phyloP scores from a whole-genome alignment of 257 asterid genomes.

The Asclepias syriaca region DNA sequence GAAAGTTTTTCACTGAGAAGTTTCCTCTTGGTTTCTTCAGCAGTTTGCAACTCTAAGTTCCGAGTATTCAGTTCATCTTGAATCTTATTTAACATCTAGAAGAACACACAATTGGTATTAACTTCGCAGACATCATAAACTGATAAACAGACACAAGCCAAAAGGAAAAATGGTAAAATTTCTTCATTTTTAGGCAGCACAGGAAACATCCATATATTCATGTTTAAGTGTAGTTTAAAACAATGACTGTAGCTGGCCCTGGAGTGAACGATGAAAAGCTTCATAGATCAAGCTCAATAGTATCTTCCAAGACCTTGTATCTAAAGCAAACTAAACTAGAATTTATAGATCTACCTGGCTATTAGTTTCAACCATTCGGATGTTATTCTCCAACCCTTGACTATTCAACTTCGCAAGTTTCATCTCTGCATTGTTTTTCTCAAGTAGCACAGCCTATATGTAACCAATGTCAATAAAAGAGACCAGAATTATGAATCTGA shows the following conservation, averaged over 20 bases:
- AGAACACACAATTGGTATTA: neutral
- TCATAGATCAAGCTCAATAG: neutral
- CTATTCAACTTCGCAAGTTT: slow-evolving; percentile 57
- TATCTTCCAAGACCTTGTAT: neutral
- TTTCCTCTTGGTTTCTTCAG: slow-evolving; percentile 72
- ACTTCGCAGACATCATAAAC: neutral
- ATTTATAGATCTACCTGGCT: slow-evolving; percentile 52
- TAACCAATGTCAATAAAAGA: slow-evolving; percentile 25
- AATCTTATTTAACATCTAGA: slow-evolving; percentile 62
- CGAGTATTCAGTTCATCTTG: slow-evolving; percentile 79
- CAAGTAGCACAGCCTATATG: slow-evolving; percentile 54
- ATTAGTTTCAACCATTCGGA: slow-evolving; percentile 61
- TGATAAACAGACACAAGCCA: neutral
- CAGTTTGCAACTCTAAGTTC: slow-evolving; percentile 56
- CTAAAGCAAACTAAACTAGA: neutral
- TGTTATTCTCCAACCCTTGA: slow-evolving; percentile 64
- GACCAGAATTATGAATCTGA: slow-evolving; percentile 17
- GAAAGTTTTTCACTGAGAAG: slow-evolving; percentile 59
- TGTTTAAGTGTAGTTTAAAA: slow-evolving; percentile 4
- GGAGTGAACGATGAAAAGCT: neutral
- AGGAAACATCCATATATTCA: neutral
- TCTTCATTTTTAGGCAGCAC: neutral
- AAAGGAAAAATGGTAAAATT: neutral
- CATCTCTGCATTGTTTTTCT: slow-evolving; percentile 65
- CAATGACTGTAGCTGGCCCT: neutral